These are phyloP conservation scores for Plicaturopsis crispa DNA, from an alignment of 768 basidiomycete species.

Conservation along the genomic window DNA sequence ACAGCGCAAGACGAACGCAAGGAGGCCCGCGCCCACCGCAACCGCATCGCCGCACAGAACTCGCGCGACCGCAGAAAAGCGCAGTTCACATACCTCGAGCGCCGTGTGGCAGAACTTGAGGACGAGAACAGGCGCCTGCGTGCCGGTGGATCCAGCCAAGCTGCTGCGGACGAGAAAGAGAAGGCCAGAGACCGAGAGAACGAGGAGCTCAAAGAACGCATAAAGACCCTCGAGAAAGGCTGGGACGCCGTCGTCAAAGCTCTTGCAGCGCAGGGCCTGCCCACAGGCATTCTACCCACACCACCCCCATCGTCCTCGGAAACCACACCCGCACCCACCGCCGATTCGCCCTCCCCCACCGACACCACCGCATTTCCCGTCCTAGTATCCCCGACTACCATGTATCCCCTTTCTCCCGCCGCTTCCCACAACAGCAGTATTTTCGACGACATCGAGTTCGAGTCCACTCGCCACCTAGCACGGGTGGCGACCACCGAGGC, in stretches of 20 bases:
- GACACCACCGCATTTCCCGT: conserved; percentile 21
- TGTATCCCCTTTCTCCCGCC: conserved; percentile 30
- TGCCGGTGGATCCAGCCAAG: conserved; percentile 31
- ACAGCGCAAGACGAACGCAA: conserved; percentile 80
- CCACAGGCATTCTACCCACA: conserved; percentile 32
- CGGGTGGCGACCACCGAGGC: conserved; percentile 82
- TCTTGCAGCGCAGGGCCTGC: conserved; percentile 59
- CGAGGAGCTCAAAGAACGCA: conserved; percentile 64
- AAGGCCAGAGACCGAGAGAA: conserved; percentile 55
- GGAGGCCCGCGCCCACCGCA: conserved; percentile 85
- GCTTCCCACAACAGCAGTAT: conserved; percentile 25
- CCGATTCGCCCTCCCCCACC: conserved; percentile 18
- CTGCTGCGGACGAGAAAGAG: conserved; percentile 17
- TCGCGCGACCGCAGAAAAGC: conserved; percentile 86
- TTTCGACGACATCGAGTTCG: conserved; percentile 28
- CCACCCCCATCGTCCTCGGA: conserved; percentile 12
- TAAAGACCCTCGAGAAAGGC: conserved; percentile 71
- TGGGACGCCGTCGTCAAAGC: conserved; percentile 79
- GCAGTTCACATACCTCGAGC: conserved; percentile 65
- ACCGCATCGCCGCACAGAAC: conserved; percentile 91
- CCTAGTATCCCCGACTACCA: conserved; percentile 21
- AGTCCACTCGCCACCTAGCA: conserved; percentile 96
- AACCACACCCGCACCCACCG: conserved; percentile 15
- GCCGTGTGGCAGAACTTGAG: conserved; percentile 64
- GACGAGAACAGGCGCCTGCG: conserved; percentile 77